Evolutionary conservation across 768 basidiomycete species (phyloP).

Genomic region (Panaeolus papilionaceus): DNA sequence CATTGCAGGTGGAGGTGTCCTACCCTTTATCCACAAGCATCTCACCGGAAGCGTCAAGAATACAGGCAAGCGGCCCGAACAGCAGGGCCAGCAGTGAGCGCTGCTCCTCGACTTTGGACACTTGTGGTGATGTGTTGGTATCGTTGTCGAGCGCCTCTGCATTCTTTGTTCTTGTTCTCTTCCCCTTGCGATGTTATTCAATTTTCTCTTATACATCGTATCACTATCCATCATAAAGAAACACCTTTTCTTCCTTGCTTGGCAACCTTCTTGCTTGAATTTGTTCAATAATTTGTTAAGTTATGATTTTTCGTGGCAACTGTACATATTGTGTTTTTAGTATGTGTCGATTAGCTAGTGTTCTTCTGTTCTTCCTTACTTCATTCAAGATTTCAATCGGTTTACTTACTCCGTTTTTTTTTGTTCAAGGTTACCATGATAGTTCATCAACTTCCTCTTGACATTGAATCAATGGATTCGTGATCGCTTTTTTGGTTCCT

Average conservation of each 20-base stretch:
- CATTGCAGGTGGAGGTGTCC: constrained; percentile 88
- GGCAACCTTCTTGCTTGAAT: not conserved
- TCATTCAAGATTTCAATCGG: constrained; percentile 18
- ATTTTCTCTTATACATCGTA: constrained; percentile 14
- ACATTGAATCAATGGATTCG: not conserved
- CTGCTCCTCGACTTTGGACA: not conserved
- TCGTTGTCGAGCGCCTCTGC: not conserved
- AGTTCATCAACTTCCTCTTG: not conserved
- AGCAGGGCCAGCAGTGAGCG: constrained; percentile 23
- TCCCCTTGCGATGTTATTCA: constrained; percentile 12
- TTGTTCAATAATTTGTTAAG: constrained; percentile 8
- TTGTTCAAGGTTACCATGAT: constrained; percentile 1
- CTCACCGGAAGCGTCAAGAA: constrained; percentile 63
- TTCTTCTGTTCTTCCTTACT: not conserved
- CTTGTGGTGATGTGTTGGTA: constrained; percentile 14
- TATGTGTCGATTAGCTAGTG: constrained; percentile 24
- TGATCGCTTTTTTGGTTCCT: not conserved
- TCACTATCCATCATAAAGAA: not conserved
- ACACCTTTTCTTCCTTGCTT: not conserved
- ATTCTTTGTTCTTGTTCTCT: constrained; percentile 14
- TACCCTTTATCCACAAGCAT: constrained; percentile 90
- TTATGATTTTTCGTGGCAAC: constrained; percentile 4
- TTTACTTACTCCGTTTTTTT: constrained; percentile 14
- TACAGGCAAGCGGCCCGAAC: constrained; percentile 50
- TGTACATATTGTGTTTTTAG: constrained; percentile 27